Evolutionary conservation across 2,329 filamentous ascomycete genomes (phyloP), one percentile per base, ranked within the genome.

Genomic region (Aureobasidium sp.): DNA sequence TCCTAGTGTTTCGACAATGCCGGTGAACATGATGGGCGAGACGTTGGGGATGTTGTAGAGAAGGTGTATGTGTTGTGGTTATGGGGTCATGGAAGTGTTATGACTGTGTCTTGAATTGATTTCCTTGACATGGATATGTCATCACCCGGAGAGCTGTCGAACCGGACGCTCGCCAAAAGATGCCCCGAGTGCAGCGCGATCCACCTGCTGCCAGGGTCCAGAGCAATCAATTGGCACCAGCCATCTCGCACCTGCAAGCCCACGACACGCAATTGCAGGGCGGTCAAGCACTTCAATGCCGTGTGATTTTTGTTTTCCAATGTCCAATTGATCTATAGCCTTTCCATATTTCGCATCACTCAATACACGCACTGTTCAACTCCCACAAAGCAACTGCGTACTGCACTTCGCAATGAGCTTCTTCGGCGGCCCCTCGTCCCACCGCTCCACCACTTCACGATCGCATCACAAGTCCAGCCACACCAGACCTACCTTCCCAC

Each of bases 1-100:
- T 79, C 94, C 94, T 66, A 97, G 88, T 65, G 88, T 88, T 78
- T 96, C 91, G 60, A 96, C 90, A 65, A 96, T 89, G 68, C 94
- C 94, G 62, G 94, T 97, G 72, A 99, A 97, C 94, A 99, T 97
- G 64, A 65, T 79, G 50, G 13, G 36, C 32, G n/a, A 34, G 0
- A 15, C 6, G 3, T 36, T 48, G 27, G 15, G 6, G 8, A 5
- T 8, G 3, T 13, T 16, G 11, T 25, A n/a, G 44, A n/a, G 8
- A 48, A 25, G 44, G 21, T 30, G 16, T 41, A 27, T 15, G 27
- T 49, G 44, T 5, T 48, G 9, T 39, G 44, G 3, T 15, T 45
- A 27, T 27, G 41, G 27, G 11, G 3, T 47, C 29, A 15, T n/a
- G 44, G 8, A n/a, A 34, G 9, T 21, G 34, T 2, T 39, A 25